phyloP scores from a whole-genome alignment of 352 stramenopile genomes.

The Lagenidium giganteum region DNA sequence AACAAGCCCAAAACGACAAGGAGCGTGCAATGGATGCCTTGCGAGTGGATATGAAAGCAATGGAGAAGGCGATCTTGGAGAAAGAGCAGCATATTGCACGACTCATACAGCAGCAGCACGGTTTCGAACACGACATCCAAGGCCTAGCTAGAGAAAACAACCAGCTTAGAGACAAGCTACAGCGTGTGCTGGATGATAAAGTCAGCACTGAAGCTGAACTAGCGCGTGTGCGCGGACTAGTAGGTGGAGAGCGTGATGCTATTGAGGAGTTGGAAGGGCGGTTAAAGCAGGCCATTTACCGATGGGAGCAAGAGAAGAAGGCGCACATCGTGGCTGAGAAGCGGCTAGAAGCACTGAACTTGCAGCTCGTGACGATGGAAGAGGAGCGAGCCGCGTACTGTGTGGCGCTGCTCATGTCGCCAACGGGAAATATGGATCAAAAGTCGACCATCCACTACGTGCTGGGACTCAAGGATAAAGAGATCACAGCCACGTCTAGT shows the following conservation, averaged over 20 bases:
- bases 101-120: neutral
- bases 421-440: slow-evolving; percentile 22
- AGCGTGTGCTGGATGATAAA: slow-evolving; percentile 23
- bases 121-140: too few species aligned
- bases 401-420: slow-evolving; percentile 29
- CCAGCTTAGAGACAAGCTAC: slow-evolving; percentile 44
- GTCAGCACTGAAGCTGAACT: slow-evolving; percentile 18
- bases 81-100: neutral
- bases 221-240: too few species aligned
- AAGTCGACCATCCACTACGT: slow-evolving; percentile 29
- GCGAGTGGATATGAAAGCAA: slow-evolving; percentile 10
- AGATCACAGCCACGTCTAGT: too few species aligned
- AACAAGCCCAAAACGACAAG: too few species aligned
- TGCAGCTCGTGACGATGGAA: slow-evolving; percentile 41
- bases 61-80: neutral
- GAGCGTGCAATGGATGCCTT: slow-evolving; percentile 5
- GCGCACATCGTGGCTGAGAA: slow-evolving; percentile 28
- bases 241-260: slow-evolving; percentile 45
- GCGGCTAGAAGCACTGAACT: slow-evolving; percentile 21
- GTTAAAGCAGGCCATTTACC: slow-evolving; percentile 43
- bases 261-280: slow-evolving; percentile 52
- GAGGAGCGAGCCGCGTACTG: slow-evolving; percentile 47
- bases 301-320: slow-evolving; percentile 48
- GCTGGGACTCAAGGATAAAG: slow-evolving; percentile 49
- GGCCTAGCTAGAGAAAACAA: slow-evolving; percentile 35